Percentiles rank a stretch among this genome's conserved stretches.
phyloP scores from a whole-genome alignment of 345 rosid genomes.

The Populus davidiana region DNA sequence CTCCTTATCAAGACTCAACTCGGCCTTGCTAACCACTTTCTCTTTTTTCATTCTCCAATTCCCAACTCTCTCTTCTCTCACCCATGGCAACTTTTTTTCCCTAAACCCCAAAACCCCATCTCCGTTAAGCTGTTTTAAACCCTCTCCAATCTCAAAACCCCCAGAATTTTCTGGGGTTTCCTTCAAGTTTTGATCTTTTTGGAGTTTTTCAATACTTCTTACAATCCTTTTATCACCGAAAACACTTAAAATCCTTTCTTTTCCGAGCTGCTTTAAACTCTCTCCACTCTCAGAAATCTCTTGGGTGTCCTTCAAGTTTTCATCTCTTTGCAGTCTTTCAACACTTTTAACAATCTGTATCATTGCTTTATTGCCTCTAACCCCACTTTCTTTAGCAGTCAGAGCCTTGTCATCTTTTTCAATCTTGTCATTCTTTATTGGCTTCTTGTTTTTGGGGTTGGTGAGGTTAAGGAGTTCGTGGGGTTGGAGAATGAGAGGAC shows the following conservation, averaged over 20 bases:
- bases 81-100: constrained; percentile 63
- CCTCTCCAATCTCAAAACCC: constrained; percentile 30
- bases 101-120: constrained; percentile 16
- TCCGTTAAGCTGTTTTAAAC: constrained; percentile 30
- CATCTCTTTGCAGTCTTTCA: constrained; percentile 40
- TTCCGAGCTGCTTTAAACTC: no score
- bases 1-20: constrained; percentile 50
- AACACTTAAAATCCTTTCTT: no score
- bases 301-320: constrained; percentile 6
- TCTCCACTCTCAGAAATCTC: constrained; percentile 12
- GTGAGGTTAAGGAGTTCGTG: constrained; percentile 40
- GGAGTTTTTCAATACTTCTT: no score
- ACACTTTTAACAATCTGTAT: constrained; percentile 51
- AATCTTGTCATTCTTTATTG: constrained; percentile 8
- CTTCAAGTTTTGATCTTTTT: background rate
- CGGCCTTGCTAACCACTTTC: constrained; percentile 45
- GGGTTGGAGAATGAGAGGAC: constrained; percentile 52
- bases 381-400: constrained; percentile 61
- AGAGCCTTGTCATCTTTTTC: constrained; percentile 59
- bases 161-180: constrained; percentile 17
- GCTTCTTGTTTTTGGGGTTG: constrained; percentile 19
- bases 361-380: constrained; percentile 66
- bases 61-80: constrained; percentile 47
- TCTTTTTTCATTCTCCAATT: constrained; percentile 58
- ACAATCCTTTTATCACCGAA: no score